Conservation (phyloP, 2,329 filamentous ascomycete species). For the Neocatenulostroma microsporum region DNA sequence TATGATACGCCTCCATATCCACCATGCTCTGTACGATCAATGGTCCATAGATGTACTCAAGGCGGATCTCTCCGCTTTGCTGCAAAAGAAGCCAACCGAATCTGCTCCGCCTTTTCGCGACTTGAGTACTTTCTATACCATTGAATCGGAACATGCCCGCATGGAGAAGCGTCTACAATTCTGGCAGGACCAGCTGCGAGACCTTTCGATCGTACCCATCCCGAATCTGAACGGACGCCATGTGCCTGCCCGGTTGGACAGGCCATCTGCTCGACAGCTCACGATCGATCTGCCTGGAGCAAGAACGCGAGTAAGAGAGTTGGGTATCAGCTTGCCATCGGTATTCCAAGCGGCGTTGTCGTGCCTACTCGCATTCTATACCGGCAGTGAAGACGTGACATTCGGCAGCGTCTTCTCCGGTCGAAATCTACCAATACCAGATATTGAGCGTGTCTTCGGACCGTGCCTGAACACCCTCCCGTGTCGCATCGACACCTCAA, state of each 20-base stretch:
- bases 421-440: slow-evolving; percentile 61
- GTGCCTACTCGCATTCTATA: slow-evolving; percentile 57
- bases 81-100: slow-evolving; percentile 30
- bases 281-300: slow-evolving; percentile 7
- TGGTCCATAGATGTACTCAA: slow-evolving; percentile 74
- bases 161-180: slow-evolving; percentile 47
- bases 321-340: slow-evolving; percentile 55
- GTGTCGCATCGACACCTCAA: slow-evolving; percentile 54
- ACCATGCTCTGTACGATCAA: slow-evolving; percentile 86
- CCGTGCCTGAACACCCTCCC: slow-evolving; percentile 74
- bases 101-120: slow-evolving; percentile 53
- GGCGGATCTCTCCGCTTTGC: slow-evolving; percentile 53
- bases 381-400: slow-evolving; percentile 58
- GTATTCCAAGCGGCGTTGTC: slow-evolving; percentile 67
- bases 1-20: slow-evolving; percentile 50
- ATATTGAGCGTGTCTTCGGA: slow-evolving; percentile 66
- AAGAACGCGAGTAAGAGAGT: slow-evolving; percentile 8
- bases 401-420: slow-evolving; percentile 79
- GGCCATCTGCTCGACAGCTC: slow-evolving; percentile 17
- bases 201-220: slow-evolving; percentile 47
- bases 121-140: slow-evolving; percentile 48
- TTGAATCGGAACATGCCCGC: slow-evolving; percentile 40
- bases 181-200: slow-evolving; percentile 61
- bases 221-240: slow-evolving; percentile 50
- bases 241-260: slow-evolving; percentile 12